Evolutionary conservation across 1,284 basidiomycete genomes (phyloP).

Genomic region (Ustilago vetiveriae): DNA sequence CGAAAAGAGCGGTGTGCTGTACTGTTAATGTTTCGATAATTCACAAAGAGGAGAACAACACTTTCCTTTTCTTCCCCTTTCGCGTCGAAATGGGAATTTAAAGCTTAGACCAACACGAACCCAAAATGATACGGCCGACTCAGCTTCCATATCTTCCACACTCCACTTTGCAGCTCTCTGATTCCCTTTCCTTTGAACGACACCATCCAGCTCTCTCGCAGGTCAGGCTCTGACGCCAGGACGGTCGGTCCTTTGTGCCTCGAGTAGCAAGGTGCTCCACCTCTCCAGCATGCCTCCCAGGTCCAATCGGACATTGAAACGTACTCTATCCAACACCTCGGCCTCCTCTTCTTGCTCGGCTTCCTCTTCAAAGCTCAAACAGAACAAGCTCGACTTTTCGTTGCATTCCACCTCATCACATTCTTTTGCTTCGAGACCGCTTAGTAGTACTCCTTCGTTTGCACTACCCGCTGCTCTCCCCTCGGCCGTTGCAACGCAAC

Average conservation of each 20-base stretch:
- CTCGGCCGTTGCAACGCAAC: not conserved
- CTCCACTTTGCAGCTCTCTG: constrained; percentile 8
- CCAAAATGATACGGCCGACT: constrained; percentile 18
- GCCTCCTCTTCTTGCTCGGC: constrained; percentile 10
- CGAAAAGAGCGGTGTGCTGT: too few species aligned
- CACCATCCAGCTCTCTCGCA: not conserved
- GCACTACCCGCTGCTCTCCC: constrained; percentile 7
- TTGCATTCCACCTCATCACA: constrained; percentile 24
- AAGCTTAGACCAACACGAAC: constrained; percentile 9
- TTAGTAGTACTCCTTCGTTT: constrained; percentile 38
- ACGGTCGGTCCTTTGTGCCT: too few species aligned
- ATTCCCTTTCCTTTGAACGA: too few species aligned
- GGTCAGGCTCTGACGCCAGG: too few species aligned
- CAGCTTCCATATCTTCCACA: not conserved
- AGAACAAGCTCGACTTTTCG: constrained; percentile 48
- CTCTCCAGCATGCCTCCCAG: constrained; percentile 26
- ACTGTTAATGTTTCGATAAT: too few species aligned
- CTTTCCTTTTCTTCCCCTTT: too few species aligned
- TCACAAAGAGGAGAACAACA: too few species aligned
- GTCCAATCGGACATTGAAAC: constrained; percentile 11
- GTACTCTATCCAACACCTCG: constrained; percentile 21
- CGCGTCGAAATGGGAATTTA: too few species aligned
- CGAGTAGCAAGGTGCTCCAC: not conserved
- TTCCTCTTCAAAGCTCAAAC: constrained; percentile 24
- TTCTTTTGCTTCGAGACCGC: constrained; percentile 13